Percentiles rank a stretch among this genome's conserved stretches.
Conservation (phyloP, 768 basidiomycete genomes). For the Leccinellum albellum region DNA sequence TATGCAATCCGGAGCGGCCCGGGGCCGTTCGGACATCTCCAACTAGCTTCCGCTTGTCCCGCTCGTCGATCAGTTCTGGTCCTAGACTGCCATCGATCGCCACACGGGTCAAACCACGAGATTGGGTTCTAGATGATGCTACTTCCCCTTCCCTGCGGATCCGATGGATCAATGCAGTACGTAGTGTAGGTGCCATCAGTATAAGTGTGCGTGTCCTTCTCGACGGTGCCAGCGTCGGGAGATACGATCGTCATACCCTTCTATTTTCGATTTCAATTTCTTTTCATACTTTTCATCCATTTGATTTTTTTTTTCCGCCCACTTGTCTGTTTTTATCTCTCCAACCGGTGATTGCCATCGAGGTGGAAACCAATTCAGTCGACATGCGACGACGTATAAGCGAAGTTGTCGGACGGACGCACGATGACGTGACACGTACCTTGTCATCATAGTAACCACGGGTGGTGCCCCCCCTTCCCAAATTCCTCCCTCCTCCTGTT, state of each 20-base stretch:
- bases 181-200: no score
- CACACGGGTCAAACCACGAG: background rate
- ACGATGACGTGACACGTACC: background rate
- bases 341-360: background rate
- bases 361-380: background rate
- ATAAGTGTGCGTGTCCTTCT: no score
- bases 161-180: no score
- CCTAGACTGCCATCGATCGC: background rate
- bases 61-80: background rate
- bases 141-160: no score
- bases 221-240: no score
- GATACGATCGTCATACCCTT: no score
- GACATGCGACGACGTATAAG: background rate
- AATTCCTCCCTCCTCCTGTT: background rate
- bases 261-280: no score
- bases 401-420: no score
- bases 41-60: background rate
- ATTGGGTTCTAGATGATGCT: background rate
- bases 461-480: background rate
- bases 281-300: background rate
- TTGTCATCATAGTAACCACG: background rate
- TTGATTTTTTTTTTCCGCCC: background rate
- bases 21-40: background rate
- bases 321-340: background rate
- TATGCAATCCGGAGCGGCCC: no score